These are phyloP conservation scores for Urtica urens DNA, from an alignment of 306 rosid species.

Conservation along the genomic window DNA sequence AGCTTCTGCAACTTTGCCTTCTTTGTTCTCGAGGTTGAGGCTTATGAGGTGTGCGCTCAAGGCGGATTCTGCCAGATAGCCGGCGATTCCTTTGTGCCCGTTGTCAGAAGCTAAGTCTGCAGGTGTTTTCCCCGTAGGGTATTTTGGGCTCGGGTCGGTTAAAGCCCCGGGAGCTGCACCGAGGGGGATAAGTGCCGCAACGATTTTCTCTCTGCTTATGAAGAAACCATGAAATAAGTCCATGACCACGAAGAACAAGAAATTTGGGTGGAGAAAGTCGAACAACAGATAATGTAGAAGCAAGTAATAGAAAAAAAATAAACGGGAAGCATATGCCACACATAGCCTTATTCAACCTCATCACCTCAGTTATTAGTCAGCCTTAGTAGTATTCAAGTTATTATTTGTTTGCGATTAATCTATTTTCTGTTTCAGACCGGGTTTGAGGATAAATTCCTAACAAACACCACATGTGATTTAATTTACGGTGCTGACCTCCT, in stretches of 20 bases:
- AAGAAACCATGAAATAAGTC: slow-evolving; percentile 10
- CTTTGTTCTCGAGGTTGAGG: slow-evolving; percentile 39
- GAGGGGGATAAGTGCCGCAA: slow-evolving; percentile 57
- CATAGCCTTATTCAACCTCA: too few relatives aligned
- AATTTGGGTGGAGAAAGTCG: background rate
- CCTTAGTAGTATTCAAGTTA: too few relatives aligned
- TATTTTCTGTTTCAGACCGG: too few relatives aligned
- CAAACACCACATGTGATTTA: too few relatives aligned
- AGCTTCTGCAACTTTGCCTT: slow-evolving; percentile 25
- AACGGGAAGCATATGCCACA: too few relatives aligned
- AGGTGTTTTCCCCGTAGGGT: slow-evolving; percentile 64
- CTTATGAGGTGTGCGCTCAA: slow-evolving; percentile 45
- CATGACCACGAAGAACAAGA: background rate
- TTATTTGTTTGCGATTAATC: too few relatives aligned
- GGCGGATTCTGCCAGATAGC: slow-evolving; percentile 67
- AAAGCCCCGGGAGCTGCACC: slow-evolving; percentile 70
- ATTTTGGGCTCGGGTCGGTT: slow-evolving; percentile 59
- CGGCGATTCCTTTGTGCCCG: slow-evolving; percentile 91
- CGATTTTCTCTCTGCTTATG: slow-evolving; percentile 60
- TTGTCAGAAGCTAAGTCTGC: slow-evolving; percentile 70
- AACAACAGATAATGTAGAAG: background rate
- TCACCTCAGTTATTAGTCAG: too few relatives aligned
- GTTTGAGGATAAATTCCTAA: too few relatives aligned
- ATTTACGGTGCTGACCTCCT: too few relatives aligned
- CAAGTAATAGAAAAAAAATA: too few relatives aligned